Evolutionary conservation across 768 basidiomycete species (phyloP).

Genomic region (Mycena rosella): DNA sequence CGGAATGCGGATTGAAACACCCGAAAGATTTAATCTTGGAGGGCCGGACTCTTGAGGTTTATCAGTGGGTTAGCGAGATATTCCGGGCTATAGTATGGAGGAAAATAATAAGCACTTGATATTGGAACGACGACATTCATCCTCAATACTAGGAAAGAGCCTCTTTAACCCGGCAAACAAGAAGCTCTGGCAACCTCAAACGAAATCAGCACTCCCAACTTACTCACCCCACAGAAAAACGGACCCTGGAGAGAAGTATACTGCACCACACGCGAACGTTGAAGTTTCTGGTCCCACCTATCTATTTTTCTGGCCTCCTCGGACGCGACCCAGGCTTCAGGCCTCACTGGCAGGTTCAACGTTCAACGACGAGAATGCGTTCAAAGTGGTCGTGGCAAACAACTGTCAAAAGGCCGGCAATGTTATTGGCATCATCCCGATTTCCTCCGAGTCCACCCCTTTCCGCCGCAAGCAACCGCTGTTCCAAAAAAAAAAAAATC

Average conservation of each 20-base stretch:
- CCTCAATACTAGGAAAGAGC: background rate
- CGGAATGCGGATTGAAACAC: background rate
- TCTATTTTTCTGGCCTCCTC: slow-evolving; percentile 36
- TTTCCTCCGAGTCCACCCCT: too few species aligned
- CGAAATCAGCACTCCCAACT: background rate
- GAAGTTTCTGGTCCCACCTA: slow-evolving; percentile 19
- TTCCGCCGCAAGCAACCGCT: too few species aligned
- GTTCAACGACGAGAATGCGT: slow-evolving; percentile 46
- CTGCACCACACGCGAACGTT: slow-evolving; percentile 42
- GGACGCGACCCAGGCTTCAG: slow-evolving; percentile 43
- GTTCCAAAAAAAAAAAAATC: too few species aligned
- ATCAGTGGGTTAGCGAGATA: too few species aligned
- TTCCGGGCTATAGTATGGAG: too few species aligned
- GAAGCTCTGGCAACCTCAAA: background rate
- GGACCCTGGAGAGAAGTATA: slow-evolving; percentile 41
- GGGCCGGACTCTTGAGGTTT: background rate
- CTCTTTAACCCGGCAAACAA: background rate
- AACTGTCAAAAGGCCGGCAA: slow-evolving; percentile 47
- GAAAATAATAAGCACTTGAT: too few species aligned
- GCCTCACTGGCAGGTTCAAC: too few species aligned
- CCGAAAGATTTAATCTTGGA: background rate
- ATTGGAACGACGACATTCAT: background rate
- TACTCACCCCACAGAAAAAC: background rate
- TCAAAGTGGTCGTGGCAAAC: slow-evolving; percentile 49
- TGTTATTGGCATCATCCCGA: too few species aligned